Evolutionary conservation across 768 basidiomycete species (phyloP).

Genomic region (Sutorius australiensis): DNA sequence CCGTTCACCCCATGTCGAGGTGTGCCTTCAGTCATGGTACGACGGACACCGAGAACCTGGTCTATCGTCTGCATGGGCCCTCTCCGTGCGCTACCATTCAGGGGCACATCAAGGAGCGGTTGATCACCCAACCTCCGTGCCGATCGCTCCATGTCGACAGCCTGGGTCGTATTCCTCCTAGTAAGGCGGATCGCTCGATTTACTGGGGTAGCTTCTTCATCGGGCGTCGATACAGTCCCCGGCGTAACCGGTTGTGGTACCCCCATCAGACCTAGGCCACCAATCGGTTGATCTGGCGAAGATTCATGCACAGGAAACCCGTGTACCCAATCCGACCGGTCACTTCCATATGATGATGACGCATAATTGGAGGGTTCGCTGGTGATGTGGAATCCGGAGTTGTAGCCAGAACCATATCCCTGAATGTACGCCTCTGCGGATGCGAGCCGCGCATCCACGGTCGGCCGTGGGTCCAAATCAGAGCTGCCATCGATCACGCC

Average conservation of each 20-base stretch:
- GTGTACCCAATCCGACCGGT: conserved; percentile 14
- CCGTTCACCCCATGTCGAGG: conserved; percentile 8
- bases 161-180: conserved; percentile 26
- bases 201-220: conserved; percentile 28
- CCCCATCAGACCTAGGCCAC: conserved; percentile 27
- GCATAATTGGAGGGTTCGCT: conserved; percentile 14
- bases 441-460: conserved; percentile 21
- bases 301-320: conserved; percentile 30
- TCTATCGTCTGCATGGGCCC: conserved; percentile 12
- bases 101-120: conserved; percentile 8
- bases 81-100: conserved; percentile 19
- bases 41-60: conserved; percentile 18
- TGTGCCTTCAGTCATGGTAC: conserved; percentile 17
- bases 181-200: conserved; percentile 17
- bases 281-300: conserved; percentile 20
- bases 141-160: conserved; percentile 16
- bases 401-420: conserved; percentile 36
- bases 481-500: neutral
- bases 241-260: conserved; percentile 18
- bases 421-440: conserved; percentile 36
- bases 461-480: conserved; percentile 1
- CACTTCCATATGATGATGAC: conserved; percentile 21
- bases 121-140: conserved; percentile 15
- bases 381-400: conserved; percentile 23
- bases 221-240: conserved; percentile 26